Evolutionary conservation across 1,284 basidiomycete genomes (phyloP).

Genomic region (Chondrostereum purpureum): DNA sequence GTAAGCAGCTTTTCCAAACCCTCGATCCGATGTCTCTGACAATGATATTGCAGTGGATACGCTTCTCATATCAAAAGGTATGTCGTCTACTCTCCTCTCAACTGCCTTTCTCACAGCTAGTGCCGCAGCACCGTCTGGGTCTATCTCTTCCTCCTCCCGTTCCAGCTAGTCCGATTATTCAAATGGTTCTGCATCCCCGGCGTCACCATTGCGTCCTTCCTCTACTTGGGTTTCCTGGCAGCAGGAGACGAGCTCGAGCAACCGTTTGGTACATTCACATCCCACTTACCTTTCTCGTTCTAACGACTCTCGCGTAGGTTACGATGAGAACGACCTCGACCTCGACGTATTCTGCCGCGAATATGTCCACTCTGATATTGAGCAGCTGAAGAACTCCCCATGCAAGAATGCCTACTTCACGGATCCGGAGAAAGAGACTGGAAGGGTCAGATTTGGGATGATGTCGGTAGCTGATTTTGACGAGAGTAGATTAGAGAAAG

Average conservation of each 20-base stretch:
- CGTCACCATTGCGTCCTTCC: conserved; percentile 54
- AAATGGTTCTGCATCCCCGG: conserved; percentile 55
- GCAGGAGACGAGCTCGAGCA: conserved; percentile 67
- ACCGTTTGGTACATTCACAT: conserved; percentile 46
- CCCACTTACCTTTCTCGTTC: conserved; percentile 2
- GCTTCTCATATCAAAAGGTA: conserved; percentile 50
- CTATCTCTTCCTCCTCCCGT: conserved; percentile 66
- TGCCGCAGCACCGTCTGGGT: conserved; percentile 50
- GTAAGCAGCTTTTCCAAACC: conserved; percentile 35
- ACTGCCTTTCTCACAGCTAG: background rate
- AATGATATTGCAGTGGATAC: conserved; percentile 37
- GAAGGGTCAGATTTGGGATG: background rate
- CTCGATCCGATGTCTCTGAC: conserved; percentile 25
- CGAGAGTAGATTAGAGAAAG: background rate
- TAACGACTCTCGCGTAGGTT: too few relatives aligned
- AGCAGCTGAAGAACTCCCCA: conserved; percentile 37
- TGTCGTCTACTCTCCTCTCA: background rate
- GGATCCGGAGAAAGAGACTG: background rate
- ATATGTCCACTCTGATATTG: conserved; percentile 46
- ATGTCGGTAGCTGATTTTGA: background rate
- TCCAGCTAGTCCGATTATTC: conserved; percentile 58
- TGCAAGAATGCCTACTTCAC: conserved; percentile 41
- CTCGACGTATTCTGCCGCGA: conserved; percentile 53
- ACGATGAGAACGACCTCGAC: conserved; percentile 62
- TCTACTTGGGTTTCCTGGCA: conserved; percentile 60